A percentile compares a stretch with the other conserved stretches of the same genome.
These are phyloP conservation scores for Agarophyton chilense DNA, from an alignment of 23 red algal species.

Conservation along the genomic window DNA sequence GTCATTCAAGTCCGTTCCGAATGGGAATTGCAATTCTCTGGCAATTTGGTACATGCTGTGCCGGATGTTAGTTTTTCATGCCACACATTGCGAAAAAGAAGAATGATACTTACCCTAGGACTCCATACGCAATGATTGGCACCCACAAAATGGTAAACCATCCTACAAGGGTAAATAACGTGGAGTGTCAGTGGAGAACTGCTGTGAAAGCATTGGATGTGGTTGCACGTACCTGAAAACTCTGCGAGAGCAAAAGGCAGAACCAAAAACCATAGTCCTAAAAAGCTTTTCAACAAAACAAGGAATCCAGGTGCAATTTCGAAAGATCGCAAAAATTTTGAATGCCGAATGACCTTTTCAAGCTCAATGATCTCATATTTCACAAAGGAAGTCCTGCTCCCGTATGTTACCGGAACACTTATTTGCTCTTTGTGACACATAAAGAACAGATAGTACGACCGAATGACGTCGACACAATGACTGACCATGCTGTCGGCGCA, in stretches of 20 bases:
- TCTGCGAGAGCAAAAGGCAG: conserved; percentile 55
- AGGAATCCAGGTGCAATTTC: conserved; percentile 50
- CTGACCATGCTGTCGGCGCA: conserved; percentile 46
- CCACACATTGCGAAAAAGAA: neutral
- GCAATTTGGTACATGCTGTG: conserved; percentile 31
- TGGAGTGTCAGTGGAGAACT: neutral
- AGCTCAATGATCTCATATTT: conserved; percentile 18
- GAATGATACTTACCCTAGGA: conserved; percentile 44
- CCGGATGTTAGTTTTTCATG: neutral
- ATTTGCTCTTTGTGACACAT: neutral
- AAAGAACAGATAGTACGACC: conserved; percentile 16
- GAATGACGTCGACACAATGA: conserved; percentile 39
- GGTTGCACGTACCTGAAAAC: neutral
- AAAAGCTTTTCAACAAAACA: conserved; percentile 21
- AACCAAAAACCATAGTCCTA: conserved; percentile 56
- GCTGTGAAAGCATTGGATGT: neutral
- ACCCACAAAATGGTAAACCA: conserved; percentile 67
- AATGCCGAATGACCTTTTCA: conserved; percentile 17
- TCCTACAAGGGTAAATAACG: neutral
- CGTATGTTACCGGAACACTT: neutral
- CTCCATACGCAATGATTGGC: conserved; percentile 50
- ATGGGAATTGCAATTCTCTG: conserved; percentile 30
- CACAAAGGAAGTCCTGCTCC: conserved; percentile 2
- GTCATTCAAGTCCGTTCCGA: conserved; percentile 45
- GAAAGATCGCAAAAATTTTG: conserved; percentile 18